phyloP scores from a whole-genome alignment of 1,139 yeast species.

The Lodderomyces beijingensis region DNA sequence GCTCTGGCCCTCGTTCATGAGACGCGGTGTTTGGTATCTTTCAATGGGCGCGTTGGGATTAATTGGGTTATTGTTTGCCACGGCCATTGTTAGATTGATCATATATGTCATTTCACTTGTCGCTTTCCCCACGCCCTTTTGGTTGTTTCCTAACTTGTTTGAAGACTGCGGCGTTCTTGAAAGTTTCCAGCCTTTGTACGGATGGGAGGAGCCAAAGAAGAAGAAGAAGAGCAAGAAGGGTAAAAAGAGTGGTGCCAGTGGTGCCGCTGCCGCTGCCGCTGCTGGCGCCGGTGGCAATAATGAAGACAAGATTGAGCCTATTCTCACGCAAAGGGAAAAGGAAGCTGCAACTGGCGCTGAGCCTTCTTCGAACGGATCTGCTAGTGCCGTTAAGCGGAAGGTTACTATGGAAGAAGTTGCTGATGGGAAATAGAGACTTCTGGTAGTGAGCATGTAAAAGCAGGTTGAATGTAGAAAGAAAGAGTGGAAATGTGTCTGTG shows the following conservation, averaged over 20 bases:
- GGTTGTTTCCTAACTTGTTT: constrained; percentile 95
- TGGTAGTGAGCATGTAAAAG: no score
- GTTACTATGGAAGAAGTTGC: constrained; percentile 48
- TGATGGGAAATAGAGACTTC: constrained; percentile 23
- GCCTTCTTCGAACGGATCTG: constrained; percentile 13
- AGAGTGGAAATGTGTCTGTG: neutral
- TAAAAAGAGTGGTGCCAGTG: constrained; percentile 3
- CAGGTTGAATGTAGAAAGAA: no score
- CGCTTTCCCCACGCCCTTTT: constrained; percentile 65
- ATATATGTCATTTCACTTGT: constrained; percentile 62
- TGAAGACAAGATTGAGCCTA: constrained; percentile 4
- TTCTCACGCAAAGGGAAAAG: constrained; percentile 2
- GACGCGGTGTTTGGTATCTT: constrained; percentile 86
- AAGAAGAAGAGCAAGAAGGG: constrained; percentile 15
- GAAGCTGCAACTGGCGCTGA: constrained; percentile 12
- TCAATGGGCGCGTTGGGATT: constrained; percentile 75
- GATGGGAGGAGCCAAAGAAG: constrained; percentile 64
- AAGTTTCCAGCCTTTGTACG: constrained; percentile 84
- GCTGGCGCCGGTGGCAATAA: neutral
- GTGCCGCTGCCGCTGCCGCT: constrained; percentile 3
- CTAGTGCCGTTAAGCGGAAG: constrained; percentile 20
- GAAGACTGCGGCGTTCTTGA: constrained; percentile 94
- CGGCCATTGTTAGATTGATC: constrained; percentile 77
- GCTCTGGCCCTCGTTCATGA: constrained; percentile 90
- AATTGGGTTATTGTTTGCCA: constrained; percentile 67